Conservation (phyloP, 306 rosid genomes). For the Elaeagnus macrophylla region DNA sequence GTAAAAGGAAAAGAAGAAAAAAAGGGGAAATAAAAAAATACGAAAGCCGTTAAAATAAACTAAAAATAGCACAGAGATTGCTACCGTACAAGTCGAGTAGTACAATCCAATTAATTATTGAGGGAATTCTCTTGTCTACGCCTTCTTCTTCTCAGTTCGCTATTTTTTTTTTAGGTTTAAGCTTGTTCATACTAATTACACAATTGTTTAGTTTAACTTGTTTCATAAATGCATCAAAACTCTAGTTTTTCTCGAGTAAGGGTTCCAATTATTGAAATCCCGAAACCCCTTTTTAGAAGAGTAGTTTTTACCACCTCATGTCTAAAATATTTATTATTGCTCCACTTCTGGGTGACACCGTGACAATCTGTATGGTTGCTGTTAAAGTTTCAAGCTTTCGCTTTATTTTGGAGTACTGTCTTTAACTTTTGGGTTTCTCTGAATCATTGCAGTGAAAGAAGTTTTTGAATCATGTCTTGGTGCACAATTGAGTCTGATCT, state of each 20-base stretch:
- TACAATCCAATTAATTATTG: conserved; percentile 3
- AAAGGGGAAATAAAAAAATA: too few relatives aligned
- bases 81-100: not conserved
- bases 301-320: not conserved
- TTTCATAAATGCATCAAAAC: too few relatives aligned
- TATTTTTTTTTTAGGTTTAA: not conserved
- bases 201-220: too few relatives aligned
- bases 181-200: not conserved
- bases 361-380: not conserved
- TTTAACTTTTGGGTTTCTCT: not conserved
- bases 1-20: too few relatives aligned
- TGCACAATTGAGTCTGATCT: conserved; percentile 99
- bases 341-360: not conserved
- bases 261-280: too few relatives aligned
- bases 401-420: not conserved
- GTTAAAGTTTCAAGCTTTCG: not conserved
- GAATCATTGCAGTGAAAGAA: conserved; percentile 29
- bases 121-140: conserved; percentile 1
- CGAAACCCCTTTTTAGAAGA: too few relatives aligned
- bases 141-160: not conserved
- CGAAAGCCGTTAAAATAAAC: too few relatives aligned
- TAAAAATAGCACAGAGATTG: conserved; percentile 9
- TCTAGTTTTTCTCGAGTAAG: too few relatives aligned
- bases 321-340: not conserved
- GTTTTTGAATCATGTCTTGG: conserved; percentile 73